Percentiles rank a stretch among this genome's conserved stretches.
phyloP scores from a whole-genome alignment of 108 stramenopile species.

The Cyclotella baltica region DNA sequence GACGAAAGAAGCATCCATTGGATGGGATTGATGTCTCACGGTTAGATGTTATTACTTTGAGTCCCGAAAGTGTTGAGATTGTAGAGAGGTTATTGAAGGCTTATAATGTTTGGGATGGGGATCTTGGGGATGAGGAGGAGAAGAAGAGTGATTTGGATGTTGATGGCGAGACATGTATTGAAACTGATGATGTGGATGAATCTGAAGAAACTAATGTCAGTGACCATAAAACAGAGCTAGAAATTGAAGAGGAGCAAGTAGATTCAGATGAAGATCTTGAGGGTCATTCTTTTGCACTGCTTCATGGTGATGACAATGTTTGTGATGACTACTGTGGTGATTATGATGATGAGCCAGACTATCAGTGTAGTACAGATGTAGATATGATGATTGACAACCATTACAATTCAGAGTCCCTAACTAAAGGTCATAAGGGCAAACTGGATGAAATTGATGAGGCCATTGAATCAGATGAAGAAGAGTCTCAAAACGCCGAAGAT shows the following conservation, averaged over 20 bases:
- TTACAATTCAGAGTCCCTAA: no score
- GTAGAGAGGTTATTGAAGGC: conserved; percentile 58
- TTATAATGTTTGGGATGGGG: conserved; percentile 54
- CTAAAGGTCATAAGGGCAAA: conserved; percentile 1
- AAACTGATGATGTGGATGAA: conserved; percentile 34
- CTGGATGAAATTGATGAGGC: conserved; percentile 7
- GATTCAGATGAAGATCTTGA: not conserved
- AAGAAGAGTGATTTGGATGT: no score
- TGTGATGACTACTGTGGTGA: conserved; percentile 43
- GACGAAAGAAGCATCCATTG: conserved; percentile 43
- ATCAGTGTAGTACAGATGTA: not conserved
- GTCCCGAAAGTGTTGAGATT: conserved; percentile 55
- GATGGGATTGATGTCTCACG: conserved; percentile 63
- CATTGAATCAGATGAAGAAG: conserved; percentile 14
- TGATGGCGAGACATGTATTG: no score
- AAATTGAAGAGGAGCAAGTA: not conserved
- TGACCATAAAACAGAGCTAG: not conserved
- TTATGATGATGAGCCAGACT: conserved; percentile 40
- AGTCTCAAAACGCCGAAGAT: conserved; percentile 15
- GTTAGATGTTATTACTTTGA: conserved; percentile 62
- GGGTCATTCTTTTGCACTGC: conserved; percentile 1
- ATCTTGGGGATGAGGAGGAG: conserved; percentile 3
- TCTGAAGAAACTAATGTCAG: conserved; percentile 13
- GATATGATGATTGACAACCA: conserved; percentile 19
- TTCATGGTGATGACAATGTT: conserved; percentile 17